phyloP scores from a whole-genome alignment of 2,329 filamentous ascomycete genomes.

The Exserohilum turcica region DNA sequence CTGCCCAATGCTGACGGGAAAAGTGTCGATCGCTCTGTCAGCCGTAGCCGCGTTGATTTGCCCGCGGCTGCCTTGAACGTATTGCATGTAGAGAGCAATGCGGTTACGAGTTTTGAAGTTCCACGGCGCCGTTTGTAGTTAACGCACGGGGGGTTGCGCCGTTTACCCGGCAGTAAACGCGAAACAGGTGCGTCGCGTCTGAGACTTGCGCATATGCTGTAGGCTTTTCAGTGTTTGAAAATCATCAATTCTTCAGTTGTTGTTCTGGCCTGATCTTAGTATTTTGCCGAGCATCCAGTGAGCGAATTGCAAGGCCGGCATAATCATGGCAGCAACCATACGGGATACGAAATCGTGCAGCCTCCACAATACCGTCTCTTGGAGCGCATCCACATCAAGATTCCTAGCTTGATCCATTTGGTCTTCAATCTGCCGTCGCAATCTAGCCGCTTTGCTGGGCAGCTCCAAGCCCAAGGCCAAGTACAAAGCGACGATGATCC shows the following conservation, averaged over 20 bases:
- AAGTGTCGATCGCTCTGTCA: background rate
- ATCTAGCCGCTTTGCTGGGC: conserved; percentile 37
- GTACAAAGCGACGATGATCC: conserved; percentile 41
- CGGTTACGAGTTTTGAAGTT: background rate
- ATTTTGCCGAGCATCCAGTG: conserved; percentile 44
- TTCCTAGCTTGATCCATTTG: conserved; percentile 31
- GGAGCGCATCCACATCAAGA: conserved; percentile 35
- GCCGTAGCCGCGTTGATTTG: background rate
- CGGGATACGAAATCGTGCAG: conserved; percentile 35
- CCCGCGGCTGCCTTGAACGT: background rate
- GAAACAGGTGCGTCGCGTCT: background rate
- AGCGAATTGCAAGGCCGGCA: conserved; percentile 39
- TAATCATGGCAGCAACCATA: conserved; percentile 37
- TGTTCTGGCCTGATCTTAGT: conserved; percentile 25
- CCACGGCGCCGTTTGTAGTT: background rate
- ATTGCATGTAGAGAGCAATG: background rate
- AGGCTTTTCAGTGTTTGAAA: background rate
- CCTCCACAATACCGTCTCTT: conserved; percentile 43
- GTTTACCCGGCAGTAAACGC: too few relatives aligned
- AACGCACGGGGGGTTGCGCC: background rate
- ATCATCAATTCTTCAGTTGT: background rate
- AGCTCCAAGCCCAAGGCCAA: conserved; percentile 38
- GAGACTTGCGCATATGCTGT: background rate
- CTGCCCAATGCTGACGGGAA: background rate
- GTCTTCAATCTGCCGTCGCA: conserved; percentile 37